Conservation (phyloP, 805 yeast genomes). For the Starmerella vitae region DNA sequence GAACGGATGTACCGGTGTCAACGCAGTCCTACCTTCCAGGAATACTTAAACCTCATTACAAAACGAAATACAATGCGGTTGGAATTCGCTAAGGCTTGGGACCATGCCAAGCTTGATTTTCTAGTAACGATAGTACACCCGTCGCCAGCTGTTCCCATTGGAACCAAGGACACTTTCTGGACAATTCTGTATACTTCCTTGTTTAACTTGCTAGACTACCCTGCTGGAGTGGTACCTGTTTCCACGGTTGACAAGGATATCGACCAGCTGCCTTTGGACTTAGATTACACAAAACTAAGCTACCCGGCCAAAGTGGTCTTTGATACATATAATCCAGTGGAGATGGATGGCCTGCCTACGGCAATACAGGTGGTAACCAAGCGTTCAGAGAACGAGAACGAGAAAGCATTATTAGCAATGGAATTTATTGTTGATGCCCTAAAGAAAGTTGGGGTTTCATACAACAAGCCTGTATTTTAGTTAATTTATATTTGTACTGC, state of each 20-base stretch:
- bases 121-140: slow-evolving; percentile 31
- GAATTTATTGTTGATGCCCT: slow-evolving; percentile 26
- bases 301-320: slow-evolving; percentile 34
- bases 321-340: slow-evolving; percentile 37
- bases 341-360: slow-evolving; percentile 46
- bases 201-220: slow-evolving; percentile 43
- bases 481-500: background rate
- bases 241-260: slow-evolving; percentile 35
- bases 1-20: slow-evolving; percentile 27
- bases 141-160: slow-evolving; percentile 33
- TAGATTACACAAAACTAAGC: slow-evolving; percentile 23
- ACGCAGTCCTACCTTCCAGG: slow-evolving; percentile 25
- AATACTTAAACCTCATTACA: slow-evolving; percentile 26
- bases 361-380: slow-evolving; percentile 49
- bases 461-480: background rate
- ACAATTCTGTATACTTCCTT: slow-evolving; percentile 41
- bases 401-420: slow-evolving; percentile 41
- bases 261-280: slow-evolving; percentile 26
- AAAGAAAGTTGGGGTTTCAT: slow-evolving; percentile 3
- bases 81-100: slow-evolving; percentile 26
- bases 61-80: slow-evolving; percentile 29
- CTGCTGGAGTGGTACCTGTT: slow-evolving; percentile 46
- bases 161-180: slow-evolving; percentile 26
- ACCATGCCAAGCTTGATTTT: slow-evolving; percentile 29
- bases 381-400: slow-evolving; percentile 45